These are phyloP conservation scores for Salvia miltiorrhiza DNA, from an alignment of 257 asterid species.

Conservation along the genomic window DNA sequence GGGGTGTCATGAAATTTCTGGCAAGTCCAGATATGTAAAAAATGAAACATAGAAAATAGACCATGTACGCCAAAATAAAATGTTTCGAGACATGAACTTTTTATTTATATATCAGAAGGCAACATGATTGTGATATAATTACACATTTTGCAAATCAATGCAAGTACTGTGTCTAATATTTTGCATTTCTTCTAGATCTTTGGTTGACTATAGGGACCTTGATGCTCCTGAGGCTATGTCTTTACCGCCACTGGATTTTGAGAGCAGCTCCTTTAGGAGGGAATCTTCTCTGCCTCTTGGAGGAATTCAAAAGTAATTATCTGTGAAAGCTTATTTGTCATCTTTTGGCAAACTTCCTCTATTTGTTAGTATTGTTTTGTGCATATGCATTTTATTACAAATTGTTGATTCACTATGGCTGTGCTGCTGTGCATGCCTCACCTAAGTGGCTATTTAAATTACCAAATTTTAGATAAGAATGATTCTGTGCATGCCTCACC, in stretches of 20 bases:
- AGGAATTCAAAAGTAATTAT: conserved; percentile 32
- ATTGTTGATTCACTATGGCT: conserved; percentile 1
- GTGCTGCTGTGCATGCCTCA: neutral
- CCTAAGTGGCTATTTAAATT: neutral
- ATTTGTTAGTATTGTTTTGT: conserved; percentile 3
- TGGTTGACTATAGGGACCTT: conserved; percentile 51
- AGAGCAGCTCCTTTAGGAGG: conserved; percentile 28
- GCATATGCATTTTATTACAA: neutral
- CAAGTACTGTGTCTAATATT: conserved; percentile 19
- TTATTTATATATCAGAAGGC: conserved; percentile 9
- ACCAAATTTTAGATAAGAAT: neutral
- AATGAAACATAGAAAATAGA: neutral
- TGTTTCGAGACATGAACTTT: neutral
- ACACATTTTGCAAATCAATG: neutral
- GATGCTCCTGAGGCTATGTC: conserved; percentile 48
- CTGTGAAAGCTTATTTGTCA: conserved; percentile 1
- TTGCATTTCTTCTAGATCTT: conserved; percentile 33
- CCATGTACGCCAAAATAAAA: neutral
- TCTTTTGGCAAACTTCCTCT: conserved; percentile 9
- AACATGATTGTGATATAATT: neutral
- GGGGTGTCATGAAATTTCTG: neutral
- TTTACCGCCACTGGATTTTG: conserved; percentile 32
- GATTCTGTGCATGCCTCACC: neutral
- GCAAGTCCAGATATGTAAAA: neutral
- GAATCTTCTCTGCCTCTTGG: conserved; percentile 29